These are phyloP conservation scores for Epichloe coenophiala DNA, from an alignment of 2,329 filamentous ascomycete species.

Conservation along the genomic window DNA sequence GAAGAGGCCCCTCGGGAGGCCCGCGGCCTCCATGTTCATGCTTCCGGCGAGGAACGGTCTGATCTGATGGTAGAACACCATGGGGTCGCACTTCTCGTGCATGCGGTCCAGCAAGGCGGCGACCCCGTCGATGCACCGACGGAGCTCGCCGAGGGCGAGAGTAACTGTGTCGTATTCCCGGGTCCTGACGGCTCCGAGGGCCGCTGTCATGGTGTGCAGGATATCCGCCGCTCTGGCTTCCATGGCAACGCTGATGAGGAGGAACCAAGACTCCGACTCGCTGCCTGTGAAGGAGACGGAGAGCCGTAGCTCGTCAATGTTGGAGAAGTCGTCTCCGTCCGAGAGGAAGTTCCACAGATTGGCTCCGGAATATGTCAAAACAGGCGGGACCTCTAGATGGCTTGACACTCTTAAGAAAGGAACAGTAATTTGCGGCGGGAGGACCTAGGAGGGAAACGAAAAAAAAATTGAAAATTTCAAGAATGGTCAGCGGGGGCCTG, in stretches of 20 bases:
- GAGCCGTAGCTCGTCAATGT: constrained; percentile 55
- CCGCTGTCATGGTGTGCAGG: constrained; percentile 64
- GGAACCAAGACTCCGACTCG: constrained; percentile 89
- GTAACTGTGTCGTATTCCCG: constrained; percentile 49
- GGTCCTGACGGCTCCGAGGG: constrained; percentile 53
- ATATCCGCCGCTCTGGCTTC: constrained; percentile 66
- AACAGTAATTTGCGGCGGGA: constrained; percentile 65
- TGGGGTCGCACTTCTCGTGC: constrained; percentile 79
- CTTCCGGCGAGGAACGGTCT: constrained; percentile 81
- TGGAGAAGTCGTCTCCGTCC: constrained; percentile 36
- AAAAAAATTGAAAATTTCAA: no score
- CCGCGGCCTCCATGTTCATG: constrained; percentile 81
- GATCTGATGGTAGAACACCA: constrained; percentile 80
- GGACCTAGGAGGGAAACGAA: constrained; percentile 23
- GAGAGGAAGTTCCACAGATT: constrained; percentile 76
- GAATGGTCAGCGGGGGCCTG: no score
- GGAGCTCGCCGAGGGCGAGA: constrained; percentile 49
- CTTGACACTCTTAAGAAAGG: constrained; percentile 61
- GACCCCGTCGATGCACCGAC: constrained; percentile 54
- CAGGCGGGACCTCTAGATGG: constrained; percentile 68
- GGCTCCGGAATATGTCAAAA: constrained; percentile 78
- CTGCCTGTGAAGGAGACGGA: constrained; percentile 81
- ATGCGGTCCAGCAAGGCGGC: constrained; percentile 60
- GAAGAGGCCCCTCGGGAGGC: constrained; percentile 68
- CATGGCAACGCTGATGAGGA: constrained; percentile 77